These are phyloP conservation scores for Meredithiella fracta DNA, from an alignment of 2,329 filamentous ascomycete genomes.

Conservation along the genomic window DNA sequence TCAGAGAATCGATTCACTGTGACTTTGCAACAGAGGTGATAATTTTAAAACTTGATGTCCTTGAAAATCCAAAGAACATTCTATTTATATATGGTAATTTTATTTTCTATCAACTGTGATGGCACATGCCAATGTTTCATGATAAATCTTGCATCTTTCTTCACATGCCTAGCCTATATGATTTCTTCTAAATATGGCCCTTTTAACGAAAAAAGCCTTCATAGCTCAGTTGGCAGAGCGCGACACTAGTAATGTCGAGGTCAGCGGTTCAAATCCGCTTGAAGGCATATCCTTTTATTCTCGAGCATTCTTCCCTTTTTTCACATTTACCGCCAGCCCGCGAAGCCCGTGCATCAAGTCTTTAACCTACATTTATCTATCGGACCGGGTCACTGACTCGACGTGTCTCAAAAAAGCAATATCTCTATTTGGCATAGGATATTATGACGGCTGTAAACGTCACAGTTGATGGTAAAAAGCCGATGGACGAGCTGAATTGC, in stretches of 20 bases:
- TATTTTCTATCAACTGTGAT: no score
- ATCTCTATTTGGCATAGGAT: neutral
- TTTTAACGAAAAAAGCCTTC: conserved; percentile 4
- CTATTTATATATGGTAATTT: no score
- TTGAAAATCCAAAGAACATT: no score
- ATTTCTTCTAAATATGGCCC: neutral
- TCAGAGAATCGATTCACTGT: no score
- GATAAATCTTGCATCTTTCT: no score
- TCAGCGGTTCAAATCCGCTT: conserved; percentile 15
- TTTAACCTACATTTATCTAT: neutral
- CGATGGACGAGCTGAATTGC: no score
- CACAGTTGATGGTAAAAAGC: no score
- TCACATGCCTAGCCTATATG: neutral
- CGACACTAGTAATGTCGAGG: conserved; percentile 15
- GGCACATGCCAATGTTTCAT: no score
- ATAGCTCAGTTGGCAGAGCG: conserved; percentile 15
- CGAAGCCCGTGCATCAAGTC: no score
- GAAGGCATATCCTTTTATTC: conserved; percentile 9
- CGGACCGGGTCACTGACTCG: neutral
- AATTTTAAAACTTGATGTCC: no score
- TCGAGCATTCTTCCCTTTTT: neutral
- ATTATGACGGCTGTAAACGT: neutral
- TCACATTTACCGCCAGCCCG: neutral
- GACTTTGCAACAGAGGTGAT: no score
- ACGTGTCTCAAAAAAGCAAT: neutral